A percentile compares a stretch with the other conserved stretches of the same genome.
Evolutionary conservation across 2,329 filamentous ascomycete genomes (phyloP).

Genomic region (Metarhizium brunneum): DNA sequence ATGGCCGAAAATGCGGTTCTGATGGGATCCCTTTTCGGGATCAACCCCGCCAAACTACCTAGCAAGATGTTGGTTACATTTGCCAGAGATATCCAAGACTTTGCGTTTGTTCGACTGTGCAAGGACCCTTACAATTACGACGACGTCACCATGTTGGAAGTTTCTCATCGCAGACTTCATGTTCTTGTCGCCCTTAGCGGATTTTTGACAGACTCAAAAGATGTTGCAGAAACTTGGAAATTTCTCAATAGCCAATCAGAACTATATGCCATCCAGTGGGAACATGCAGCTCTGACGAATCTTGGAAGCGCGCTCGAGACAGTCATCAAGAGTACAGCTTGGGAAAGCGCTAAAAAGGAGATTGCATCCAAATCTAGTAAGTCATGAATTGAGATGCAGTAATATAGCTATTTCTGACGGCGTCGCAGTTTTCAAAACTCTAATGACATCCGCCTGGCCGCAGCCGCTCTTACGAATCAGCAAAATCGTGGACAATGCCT

Average conservation of each 20-base stretch:
- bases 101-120: slow-evolving; percentile 71
- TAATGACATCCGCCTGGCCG: slow-evolving; percentile 55
- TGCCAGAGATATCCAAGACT: slow-evolving; percentile 76
- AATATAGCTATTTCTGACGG: slow-evolving; percentile 7
- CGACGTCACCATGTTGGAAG: slow-evolving; percentile 40
- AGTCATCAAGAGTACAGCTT: slow-evolving; percentile 72
- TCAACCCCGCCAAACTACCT: slow-evolving; percentile 79
- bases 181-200: slow-evolving; percentile 79
- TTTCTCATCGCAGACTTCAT: slow-evolving; percentile 59
- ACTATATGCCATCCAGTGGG: slow-evolving; percentile 76
- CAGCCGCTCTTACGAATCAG: slow-evolving; percentile 55
- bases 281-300: slow-evolving; percentile 66
- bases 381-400: slow-evolving; percentile 10
- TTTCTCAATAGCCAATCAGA: slow-evolving; percentile 65
- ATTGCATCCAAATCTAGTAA: slow-evolving; percentile 38
- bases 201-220: slow-evolving; percentile 66
- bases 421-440: slow-evolving; percentile 38
- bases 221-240: slow-evolving; percentile 64
- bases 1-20: slow-evolving; percentile 71
- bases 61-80: slow-evolving; percentile 85
- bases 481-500: slow-evolving; percentile 73
- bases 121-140: slow-evolving; percentile 31
- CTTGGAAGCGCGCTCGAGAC: slow-evolving; percentile 70
- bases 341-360: slow-evolving; percentile 54
- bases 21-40: slow-evolving; percentile 80